Evolutionary conservation across 257 asterid species (phyloP).

Genomic region (Jacaranda copaia): DNA sequence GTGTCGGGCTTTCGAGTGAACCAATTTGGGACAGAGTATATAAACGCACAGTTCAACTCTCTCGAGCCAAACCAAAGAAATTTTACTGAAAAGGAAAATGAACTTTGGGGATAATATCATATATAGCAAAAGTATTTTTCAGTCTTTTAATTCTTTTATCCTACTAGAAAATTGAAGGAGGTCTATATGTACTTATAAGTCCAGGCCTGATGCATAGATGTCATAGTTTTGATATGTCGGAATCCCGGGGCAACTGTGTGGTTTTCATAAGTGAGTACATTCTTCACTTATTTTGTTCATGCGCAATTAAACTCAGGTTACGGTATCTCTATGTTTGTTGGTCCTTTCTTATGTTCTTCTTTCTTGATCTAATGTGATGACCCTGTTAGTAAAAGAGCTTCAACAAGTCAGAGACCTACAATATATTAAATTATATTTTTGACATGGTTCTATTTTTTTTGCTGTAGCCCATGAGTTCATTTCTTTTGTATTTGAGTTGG

Average conservation of each 20-base stretch:
- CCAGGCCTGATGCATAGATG: neutral
- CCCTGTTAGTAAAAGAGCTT: neutral
- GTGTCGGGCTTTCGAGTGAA: no score
- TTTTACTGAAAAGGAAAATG: neutral
- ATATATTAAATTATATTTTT: neutral
- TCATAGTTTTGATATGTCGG: neutral
- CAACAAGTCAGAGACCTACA: constrained; percentile 1
- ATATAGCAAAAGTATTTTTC: no score
- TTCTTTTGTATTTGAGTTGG: neutral
- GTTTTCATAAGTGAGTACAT: constrained; percentile 8
- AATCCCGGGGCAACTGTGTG: no score
- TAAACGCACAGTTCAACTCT: neutral
- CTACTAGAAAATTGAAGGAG: neutral
- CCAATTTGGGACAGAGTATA: neutral
- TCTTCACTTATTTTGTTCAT: neutral
- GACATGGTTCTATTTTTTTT: neutral
- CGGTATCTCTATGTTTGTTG: neutral
- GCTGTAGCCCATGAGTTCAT: constrained; percentile 4
- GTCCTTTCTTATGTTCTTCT: constrained; percentile 12
- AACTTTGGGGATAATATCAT: constrained; percentile 8
- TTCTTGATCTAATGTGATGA: neutral
- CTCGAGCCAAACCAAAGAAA: constrained; percentile 5
- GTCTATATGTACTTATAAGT: neutral
- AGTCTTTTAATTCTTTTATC: neutral
- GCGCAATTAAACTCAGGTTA: neutral